These are phyloP conservation scores for Vaccinium myrtillus DNA, from an alignment of 148 eudicot species.

Conservation along the genomic window DNA sequence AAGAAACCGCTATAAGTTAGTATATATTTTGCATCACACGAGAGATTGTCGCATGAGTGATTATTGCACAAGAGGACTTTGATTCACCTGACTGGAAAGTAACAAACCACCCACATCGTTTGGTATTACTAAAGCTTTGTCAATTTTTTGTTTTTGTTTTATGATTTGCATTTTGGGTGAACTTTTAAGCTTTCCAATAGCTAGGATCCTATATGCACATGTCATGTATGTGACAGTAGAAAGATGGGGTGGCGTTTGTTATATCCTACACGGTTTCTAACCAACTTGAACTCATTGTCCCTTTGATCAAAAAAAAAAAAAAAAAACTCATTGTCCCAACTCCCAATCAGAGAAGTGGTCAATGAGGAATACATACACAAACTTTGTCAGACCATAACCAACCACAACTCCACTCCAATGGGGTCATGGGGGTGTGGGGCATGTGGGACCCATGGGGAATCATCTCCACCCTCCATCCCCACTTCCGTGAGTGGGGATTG, in stretches of 20 bases:
- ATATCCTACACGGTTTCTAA: neutral
- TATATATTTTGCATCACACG: neutral
- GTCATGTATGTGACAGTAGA: conserved; percentile 4
- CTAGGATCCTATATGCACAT: neutral
- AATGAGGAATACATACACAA: no score
- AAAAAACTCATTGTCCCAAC: no score
- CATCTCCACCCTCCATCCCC: no score
- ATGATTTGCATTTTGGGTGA: neutral
- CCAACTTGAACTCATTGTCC: neutral
- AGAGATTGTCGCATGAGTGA: neutral
- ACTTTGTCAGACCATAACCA: no score
- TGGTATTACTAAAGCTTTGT: no score
- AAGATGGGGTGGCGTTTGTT: neutral
- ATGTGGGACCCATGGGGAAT: no score
- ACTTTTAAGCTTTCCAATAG: neutral
- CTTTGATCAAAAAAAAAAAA: no score
- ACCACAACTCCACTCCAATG: no score
- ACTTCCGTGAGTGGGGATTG: no score
- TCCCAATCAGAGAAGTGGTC: neutral
- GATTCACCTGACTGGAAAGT: neutral
- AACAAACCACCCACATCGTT: neutral
- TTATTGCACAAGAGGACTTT: neutral
- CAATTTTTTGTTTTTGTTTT: neutral
- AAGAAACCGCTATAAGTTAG: neutral
- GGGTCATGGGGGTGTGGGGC: no score